These are phyloP conservation scores for Mycena sp. DNA, from an alignment of 1,284 basidiomycete genomes.

Conservation along the genomic window DNA sequence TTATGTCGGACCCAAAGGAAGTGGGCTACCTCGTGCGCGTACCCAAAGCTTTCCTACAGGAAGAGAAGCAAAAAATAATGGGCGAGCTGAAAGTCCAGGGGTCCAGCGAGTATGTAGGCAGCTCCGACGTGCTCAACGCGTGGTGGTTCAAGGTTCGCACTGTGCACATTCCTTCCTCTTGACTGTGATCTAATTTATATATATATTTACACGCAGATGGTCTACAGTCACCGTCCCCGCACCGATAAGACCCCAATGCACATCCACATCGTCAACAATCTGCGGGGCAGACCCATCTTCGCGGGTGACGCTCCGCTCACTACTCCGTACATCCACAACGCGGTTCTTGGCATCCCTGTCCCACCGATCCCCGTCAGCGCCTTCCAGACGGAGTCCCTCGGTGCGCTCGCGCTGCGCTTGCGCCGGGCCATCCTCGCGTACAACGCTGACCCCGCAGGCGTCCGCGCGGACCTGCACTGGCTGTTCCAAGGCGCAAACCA, in stretches of 20 bases:
- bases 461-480: conserved; percentile 1
- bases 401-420: conserved; percentile 12
- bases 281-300: conserved; percentile 12
- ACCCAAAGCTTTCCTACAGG: conserved; percentile 14
- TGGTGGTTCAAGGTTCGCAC: conserved; percentile 21
- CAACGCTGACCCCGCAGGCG: conserved; percentile 1
- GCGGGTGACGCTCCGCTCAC: not conserved
- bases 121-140: conserved; percentile 16
- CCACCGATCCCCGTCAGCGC: conserved; percentile 7
- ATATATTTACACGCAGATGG: not conserved
- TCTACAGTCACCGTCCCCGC: not conserved
- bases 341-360: not conserved
- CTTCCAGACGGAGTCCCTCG: not conserved
- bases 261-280: conserved; percentile 5
- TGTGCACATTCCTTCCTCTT: not conserved
- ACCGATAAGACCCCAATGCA: conserved; percentile 14
- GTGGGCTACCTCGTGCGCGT: conserved; percentile 2
- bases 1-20: conserved; percentile 11
- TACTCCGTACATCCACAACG: conserved; percentile 16
- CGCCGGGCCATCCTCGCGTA: conserved; percentile 14
- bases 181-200: not conserved
- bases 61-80: conserved; percentile 1
- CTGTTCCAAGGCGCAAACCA: not conserved
- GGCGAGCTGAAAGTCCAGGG: conserved; percentile 1
- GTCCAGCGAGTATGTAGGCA: conserved; percentile 16